A percentile compares a stretch with the other conserved stretches of the same genome.
These are phyloP conservation scores for Coemansia interrupta DNA, from an alignment of 192 early-diverging fungal genomes.

Conservation along the genomic window DNA sequence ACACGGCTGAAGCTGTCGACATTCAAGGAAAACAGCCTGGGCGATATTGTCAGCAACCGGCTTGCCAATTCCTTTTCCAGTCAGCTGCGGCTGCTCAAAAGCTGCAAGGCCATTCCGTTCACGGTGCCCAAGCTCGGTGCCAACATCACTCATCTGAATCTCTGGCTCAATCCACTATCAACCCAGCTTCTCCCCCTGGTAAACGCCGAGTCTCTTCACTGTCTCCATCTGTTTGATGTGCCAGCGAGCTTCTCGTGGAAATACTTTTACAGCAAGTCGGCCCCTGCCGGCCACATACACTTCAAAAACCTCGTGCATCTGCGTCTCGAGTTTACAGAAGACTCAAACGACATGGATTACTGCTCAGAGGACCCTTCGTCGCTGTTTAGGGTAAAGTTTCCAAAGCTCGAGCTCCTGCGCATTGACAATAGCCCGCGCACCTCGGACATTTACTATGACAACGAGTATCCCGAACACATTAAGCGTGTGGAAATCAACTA, in stretches of 20 bases:
- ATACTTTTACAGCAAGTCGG: conserved; percentile 5
- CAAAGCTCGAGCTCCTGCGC: conserved; percentile 1
- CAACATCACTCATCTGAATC: conserved; percentile 3
- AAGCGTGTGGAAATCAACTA: conserved; percentile 4
- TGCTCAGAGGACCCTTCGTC: no score
- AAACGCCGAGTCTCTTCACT: conserved; percentile 2
- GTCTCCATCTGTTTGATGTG: conserved; percentile 1
- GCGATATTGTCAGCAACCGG: conserved; percentile 3
- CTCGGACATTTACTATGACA: conserved; percentile 4
- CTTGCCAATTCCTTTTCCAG: conserved; percentile 2
- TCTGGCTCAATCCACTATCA: neutral
- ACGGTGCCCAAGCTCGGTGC: neutral
- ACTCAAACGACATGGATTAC: conserved; percentile 2
- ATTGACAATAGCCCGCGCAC: conserved; percentile 6
- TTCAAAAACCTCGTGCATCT: conserved; percentile 1
- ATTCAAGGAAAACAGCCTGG: conserved; percentile 2
- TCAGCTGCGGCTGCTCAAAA: conserved; percentile 4
- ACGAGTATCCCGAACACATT: conserved; percentile 6
- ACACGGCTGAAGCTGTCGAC: conserved; percentile 2
- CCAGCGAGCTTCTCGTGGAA: conserved; percentile 3
- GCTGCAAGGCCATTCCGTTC: conserved; percentile 6
- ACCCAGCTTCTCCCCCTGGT: conserved; percentile 4
- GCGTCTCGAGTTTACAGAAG: conserved; percentile 6
- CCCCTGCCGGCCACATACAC: neutral
- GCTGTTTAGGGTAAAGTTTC: neutral